phyloP scores from a whole-genome alignment of 148 eudicot genomes.

The Vaccinium macrocarpon region DNA sequence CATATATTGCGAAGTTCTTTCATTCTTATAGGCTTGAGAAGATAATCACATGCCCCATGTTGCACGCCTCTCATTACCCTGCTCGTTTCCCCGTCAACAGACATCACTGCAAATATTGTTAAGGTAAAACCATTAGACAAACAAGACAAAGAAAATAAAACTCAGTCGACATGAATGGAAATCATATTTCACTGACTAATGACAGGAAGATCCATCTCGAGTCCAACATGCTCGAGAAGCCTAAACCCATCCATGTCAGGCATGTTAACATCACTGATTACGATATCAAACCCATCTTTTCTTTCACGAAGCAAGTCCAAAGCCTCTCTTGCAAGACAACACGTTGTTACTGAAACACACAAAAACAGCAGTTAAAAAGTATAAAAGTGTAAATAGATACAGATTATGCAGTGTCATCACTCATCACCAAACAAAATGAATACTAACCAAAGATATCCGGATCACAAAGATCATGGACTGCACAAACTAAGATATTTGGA shows the following conservation, averaged over 20 bases:
- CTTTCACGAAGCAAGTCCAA: conserved; percentile 79
- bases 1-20: conserved; percentile 94
- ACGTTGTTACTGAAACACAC: conserved; percentile 72
- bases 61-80: conserved; percentile 98
- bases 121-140: background rate
- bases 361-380: conserved; percentile 9
- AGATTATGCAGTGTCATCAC: background rate
- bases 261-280: conserved; percentile 99
- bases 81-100: conserved; percentile 94
- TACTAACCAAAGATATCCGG: background rate
- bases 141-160: background rate
- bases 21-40: conserved; percentile 93
- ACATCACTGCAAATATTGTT: conserved; percentile 74
- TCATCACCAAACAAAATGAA: background rate
- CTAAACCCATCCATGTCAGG: conserved; percentile 99
- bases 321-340: conserved; percentile 88
- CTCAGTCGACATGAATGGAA: conserved; percentile 10
- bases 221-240: conserved; percentile 97
- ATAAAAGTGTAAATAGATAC: conserved; percentile 8
- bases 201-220: conserved; percentile 98
- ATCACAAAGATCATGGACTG: background rate
- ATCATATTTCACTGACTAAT: conserved; percentile 55
- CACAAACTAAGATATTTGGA: background rate
- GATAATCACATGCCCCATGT: conserved; percentile 98
- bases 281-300: conserved; percentile 88